Evolutionary conservation across 768 basidiomycete genomes (phyloP), one percentile per base, ranked within the genome.

Genomic region (Ramaria sp.): DNA sequence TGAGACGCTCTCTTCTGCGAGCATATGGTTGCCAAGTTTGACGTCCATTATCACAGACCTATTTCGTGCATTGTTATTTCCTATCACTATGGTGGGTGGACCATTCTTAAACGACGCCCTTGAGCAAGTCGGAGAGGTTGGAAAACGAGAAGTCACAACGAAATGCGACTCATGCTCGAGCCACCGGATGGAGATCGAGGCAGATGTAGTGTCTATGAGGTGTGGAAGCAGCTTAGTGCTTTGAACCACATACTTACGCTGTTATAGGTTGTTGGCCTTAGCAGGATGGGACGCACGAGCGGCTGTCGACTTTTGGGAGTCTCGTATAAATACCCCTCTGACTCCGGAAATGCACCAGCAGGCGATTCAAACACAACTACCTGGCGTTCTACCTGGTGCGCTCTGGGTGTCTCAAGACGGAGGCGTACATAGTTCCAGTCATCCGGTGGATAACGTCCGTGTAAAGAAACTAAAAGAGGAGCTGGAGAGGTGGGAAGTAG

Each of bases 91-190:
- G 85, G 62, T 93, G 42, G 37, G 97, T 54, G 94, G 95, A 0
- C 95, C 95, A 1, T 96, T 97, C 65, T 81, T 97, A 56, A 94
- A 95, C 63, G 95, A 99, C 61, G 93, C 90, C 2, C 77, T 98
- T 24, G 89, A 84, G 0, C 81, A 87, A 50, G 61, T 92, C 51
- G 84, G 89, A 24, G 83, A 83, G 64, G 76, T 86, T 1, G 84
- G 88, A 2, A 81, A 83, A 10, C 81, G 82, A 2, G 85, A 94
- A 63, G 72, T 94, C 37, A 71, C 74, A 48, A 85, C 82, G 65
- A 68, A 85, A 2, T 80, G 81, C 24, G 82, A 85, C 60, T 75
- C 79, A 50, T 94, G 91, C 63, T 89, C 84, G 44, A 88, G 80
- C 56, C 72, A 82, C 56, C 78, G 77, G 43, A 88, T 97, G 65